phyloP scores from a whole-genome alignment of 2,329 filamentous ascomycete genomes.

The Monilinia fructicola region DNA sequence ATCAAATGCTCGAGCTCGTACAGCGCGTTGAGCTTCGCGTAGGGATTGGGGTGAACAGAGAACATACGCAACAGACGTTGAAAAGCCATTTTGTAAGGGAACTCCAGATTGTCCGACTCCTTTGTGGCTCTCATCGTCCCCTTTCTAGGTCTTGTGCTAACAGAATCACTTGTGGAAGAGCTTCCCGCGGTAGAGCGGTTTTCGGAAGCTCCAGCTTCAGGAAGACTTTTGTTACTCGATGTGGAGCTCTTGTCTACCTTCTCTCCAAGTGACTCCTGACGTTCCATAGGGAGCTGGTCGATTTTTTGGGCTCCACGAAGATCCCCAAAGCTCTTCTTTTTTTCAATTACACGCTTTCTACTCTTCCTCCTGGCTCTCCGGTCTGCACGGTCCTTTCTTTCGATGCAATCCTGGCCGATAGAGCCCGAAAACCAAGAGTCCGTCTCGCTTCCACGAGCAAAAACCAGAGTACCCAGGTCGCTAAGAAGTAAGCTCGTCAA shows the following conservation, averaged over 20 bases:
- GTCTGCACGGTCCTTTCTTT: conserved; percentile 53
- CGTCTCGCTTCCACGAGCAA: conserved; percentile 83
- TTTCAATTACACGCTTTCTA: conserved; percentile 55
- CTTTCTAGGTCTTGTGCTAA: conserved; percentile 28
- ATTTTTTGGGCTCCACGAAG: conserved; percentile 53
- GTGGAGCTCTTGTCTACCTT: conserved; percentile 33
- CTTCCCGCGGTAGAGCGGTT: conserved; percentile 34
- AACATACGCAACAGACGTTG: conserved; percentile 79
- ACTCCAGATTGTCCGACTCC: conserved; percentile 50
- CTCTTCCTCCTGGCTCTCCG: conserved; percentile 45
- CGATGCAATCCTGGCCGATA: conserved; percentile 64
- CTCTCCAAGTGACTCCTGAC: conserved; percentile 30
- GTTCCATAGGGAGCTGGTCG: conserved; percentile 32
- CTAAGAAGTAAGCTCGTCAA: conserved; percentile 83
- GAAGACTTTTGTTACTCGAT: conserved; percentile 29
- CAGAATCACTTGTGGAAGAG: conserved; percentile 36
- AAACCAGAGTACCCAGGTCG: conserved; percentile 83
- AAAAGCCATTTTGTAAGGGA: conserved; percentile 81
- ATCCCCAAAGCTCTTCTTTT: conserved; percentile 68
- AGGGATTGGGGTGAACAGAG: conserved; percentile 84
- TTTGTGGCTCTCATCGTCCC: conserved; percentile 28
- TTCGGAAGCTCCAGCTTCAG: conserved; percentile 32
- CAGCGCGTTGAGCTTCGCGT: conserved; percentile 78
- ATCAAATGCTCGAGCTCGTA: conserved; percentile 83
- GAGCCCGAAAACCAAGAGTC: conserved; percentile 76